Percentiles rank a stretch among this genome's conserved stretches.
Evolutionary conservation across 129 eudicot genomes (phyloP).

Genomic region (Erigeron canadensis): DNA sequence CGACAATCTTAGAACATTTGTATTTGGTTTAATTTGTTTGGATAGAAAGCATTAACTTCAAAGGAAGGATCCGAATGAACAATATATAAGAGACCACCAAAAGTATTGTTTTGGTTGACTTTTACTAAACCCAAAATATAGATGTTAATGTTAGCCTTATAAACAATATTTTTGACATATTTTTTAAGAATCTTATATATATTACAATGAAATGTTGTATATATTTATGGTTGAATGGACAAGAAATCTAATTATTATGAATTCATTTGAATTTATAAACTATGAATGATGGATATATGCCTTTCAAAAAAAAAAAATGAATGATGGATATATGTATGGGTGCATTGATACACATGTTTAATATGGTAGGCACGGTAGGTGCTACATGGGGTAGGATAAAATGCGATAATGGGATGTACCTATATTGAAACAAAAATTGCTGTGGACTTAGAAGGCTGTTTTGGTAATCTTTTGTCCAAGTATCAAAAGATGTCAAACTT

Average conservation of each 20-base stretch:
- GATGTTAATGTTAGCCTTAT: not conserved
- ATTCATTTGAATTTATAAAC: not conserved
- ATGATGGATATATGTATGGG: not conserved
- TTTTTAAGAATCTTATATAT: not conserved
- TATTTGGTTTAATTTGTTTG: not conserved
- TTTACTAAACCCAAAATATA: not conserved
- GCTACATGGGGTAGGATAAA: slow-evolving; percentile 22
- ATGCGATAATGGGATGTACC: not conserved
- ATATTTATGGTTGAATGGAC: not conserved
- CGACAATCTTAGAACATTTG: not conserved
- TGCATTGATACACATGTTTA: slow-evolving; percentile 21
- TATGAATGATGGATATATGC: not conserved
- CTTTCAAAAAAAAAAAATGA: too few relatives aligned
- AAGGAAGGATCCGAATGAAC: not conserved
- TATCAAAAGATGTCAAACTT: not conserved
- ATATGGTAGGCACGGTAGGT: slow-evolving; percentile 26
- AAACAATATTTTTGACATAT: slow-evolving; percentile 5
- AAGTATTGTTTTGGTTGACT: not conserved
- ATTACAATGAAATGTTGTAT: not conserved
- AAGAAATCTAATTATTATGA: not conserved
- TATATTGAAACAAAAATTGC: not conserved
- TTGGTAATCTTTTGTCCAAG: slow-evolving; percentile 10
- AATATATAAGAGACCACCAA: too few relatives aligned
- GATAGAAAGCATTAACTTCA: too few relatives aligned
- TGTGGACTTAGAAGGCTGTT: not conserved